These are phyloP conservation scores for Pleodorina starrii DNA, from an alignment of 139 green algal genomes.

Conservation along the genomic window DNA sequence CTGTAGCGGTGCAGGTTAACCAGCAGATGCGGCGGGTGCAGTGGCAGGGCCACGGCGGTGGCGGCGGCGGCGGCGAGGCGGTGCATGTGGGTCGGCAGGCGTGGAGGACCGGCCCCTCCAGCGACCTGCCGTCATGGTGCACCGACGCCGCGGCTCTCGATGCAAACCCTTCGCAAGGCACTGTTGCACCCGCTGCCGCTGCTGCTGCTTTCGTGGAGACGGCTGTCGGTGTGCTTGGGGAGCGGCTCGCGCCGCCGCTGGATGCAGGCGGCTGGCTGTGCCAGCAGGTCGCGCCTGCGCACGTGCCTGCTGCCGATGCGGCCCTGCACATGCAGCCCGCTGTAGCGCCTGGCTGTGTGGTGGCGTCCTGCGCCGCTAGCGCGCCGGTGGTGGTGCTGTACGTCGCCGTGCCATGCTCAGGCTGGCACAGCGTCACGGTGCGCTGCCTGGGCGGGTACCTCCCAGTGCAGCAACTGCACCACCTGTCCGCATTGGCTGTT, in stretches of 20 bases:
- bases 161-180: too few relatives aligned
- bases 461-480: background rate
- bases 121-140: background rate
- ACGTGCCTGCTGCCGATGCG: background rate
- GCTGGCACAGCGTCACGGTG: background rate
- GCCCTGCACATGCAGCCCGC: background rate
- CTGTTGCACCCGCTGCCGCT: too few relatives aligned
- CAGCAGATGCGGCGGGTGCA: background rate
- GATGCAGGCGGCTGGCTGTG: background rate
- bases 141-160: background rate
- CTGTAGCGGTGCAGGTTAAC: background rate
- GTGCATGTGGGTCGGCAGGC: too few relatives aligned
- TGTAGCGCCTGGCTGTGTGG: background rate
- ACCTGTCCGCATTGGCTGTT: background rate
- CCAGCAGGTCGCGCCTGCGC: too few relatives aligned
- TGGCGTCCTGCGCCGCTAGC: background rate
- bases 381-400: background rate
- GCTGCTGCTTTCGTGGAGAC: too few relatives aligned
- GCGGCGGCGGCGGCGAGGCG: background rate
- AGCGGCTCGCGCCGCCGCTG: too few relatives aligned
- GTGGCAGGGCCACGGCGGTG: background rate
- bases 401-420: background rate
- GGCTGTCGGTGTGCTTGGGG: too few relatives aligned
- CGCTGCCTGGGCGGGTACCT: constrained; percentile 29
- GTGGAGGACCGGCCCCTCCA: background rate